Percentiles rank a stretch among this genome's conserved stretches.
Conservation (phyloP, 2,329 filamentous ascomycete species). For the Aspergillus sp. region DNA sequence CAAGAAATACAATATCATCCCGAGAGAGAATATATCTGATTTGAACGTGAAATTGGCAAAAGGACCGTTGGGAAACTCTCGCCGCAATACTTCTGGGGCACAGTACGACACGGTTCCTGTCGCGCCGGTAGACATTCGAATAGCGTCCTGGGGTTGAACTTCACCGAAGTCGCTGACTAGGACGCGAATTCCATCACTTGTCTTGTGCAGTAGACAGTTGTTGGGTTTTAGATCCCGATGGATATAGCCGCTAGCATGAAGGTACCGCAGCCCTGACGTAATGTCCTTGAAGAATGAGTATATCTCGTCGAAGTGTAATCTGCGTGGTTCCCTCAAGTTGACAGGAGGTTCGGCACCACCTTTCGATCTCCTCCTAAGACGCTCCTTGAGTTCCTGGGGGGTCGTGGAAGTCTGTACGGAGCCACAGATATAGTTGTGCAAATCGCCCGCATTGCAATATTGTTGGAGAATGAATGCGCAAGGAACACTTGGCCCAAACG, state of each 20-base stretch:
- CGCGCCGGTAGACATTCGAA: slow-evolving; percentile 84
- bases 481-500: slow-evolving; percentile 86
- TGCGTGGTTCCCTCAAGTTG: slow-evolving; percentile 53
- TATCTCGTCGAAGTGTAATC: slow-evolving; percentile 81
- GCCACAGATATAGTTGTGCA: slow-evolving; percentile 83
- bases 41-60: slow-evolving; percentile 96
- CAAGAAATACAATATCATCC: slow-evolving; percentile 98
- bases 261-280: slow-evolving; percentile 83
- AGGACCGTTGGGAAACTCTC: slow-evolving; percentile 61
- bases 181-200: slow-evolving; percentile 70
- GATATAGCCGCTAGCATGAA: slow-evolving; percentile 90
- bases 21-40: slow-evolving; percentile 95
- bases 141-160: slow-evolving; percentile 79
- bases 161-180: slow-evolving; percentile 98
- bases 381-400: slow-evolving; percentile 84
- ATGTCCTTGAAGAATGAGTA: slow-evolving; percentile 97
- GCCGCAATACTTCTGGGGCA: slow-evolving; percentile 84
- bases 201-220: slow-evolving; percentile 85
- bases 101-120: slow-evolving; percentile 98
- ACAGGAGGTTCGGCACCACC: slow-evolving; percentile 67
- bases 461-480: slow-evolving; percentile 97
- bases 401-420: slow-evolving; percentile 62
- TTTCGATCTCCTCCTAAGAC: slow-evolving; percentile 77
- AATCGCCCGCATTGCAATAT: slow-evolving; percentile 91
- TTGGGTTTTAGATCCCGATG: slow-evolving; percentile 95